A percentile compares a stretch with the other conserved stretches of the same genome.
Conservation (phyloP, 2,329 filamentous ascomycete species). For the Cladosporium austrohemisphaericum region DNA sequence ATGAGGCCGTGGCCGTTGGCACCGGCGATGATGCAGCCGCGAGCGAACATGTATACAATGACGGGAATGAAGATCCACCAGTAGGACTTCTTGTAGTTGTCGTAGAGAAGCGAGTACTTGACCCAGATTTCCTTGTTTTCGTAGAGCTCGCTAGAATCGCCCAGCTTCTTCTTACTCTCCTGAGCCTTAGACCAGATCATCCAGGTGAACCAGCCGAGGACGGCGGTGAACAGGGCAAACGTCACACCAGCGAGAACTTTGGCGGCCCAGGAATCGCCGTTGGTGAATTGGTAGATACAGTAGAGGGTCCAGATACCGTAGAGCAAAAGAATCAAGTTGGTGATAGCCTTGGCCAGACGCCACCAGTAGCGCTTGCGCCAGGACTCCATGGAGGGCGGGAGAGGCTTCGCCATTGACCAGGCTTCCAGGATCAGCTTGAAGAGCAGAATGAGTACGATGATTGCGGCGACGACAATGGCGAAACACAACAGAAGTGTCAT, state of each 20-base stretch:
- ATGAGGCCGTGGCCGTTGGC: constrained; percentile 79
- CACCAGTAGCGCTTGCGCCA: constrained; percentile 98
- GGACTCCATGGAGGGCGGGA: constrained; percentile 71
- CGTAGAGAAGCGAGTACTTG: constrained; percentile 97
- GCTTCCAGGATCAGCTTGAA: constrained; percentile 87
- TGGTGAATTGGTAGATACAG: constrained; percentile 91
- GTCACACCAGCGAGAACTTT: constrained; percentile 80
- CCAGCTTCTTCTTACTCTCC: constrained; percentile 69
- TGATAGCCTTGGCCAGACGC: constrained; percentile 81
- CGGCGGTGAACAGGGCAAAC: constrained; percentile 70
- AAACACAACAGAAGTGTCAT: constrained; percentile 92
- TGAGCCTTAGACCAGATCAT: constrained; percentile 76
- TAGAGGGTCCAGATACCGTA: constrained; percentile 96
- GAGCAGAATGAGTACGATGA: constrained; percentile 80
- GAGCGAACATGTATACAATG: constrained; percentile 86
- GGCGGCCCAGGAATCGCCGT: constrained; percentile 90
- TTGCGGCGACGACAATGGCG: constrained; percentile 77
- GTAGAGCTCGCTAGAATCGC: constrained; percentile 69
- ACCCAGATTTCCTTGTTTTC: constrained; percentile 88
- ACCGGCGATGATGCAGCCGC: constrained; percentile 79
- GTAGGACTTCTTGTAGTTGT: constrained; percentile 87
- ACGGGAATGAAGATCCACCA: constrained; percentile 95
- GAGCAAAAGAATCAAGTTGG: constrained; percentile 81
- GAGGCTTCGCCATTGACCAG: constrained; percentile 85
- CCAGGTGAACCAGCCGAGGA: constrained; percentile 79